phyloP scores from a whole-genome alignment of 495 filamentous ascomycete species.

The Aspergillus hancockii region DNA sequence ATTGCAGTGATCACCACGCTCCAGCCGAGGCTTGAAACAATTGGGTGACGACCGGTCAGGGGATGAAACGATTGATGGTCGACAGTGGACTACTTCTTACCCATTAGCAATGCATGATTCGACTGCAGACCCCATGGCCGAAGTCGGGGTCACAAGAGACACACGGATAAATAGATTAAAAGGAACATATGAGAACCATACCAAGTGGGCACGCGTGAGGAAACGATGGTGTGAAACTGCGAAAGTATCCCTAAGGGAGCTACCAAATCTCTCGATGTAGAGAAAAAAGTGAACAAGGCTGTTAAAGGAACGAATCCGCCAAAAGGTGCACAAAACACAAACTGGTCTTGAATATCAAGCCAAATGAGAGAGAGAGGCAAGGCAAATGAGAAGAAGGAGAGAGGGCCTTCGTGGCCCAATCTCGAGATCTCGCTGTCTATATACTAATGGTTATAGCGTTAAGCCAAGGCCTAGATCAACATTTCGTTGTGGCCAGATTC shows the following conservation, averaged over 20 bases:
- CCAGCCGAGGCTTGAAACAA: constrained; percentile 34
- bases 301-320: neutral
- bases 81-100: constrained; percentile 16
- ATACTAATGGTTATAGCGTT: neutral
- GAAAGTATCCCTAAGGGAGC: neutral
- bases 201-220: neutral
- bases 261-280: no score
- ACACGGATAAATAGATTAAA: neutral
- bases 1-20: constrained; percentile 7
- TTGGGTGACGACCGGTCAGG: constrained; percentile 12
- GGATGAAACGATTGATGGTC: constrained; percentile 35
- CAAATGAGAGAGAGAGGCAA: neutral
- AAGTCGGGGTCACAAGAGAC: neutral
- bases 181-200: neutral
- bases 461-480: neutral
- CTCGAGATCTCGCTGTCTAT: neutral
- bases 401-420: neutral
- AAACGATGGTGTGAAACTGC: neutral
- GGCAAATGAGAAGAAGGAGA: neutral
- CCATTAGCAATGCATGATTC: constrained; percentile 5
- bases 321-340: neutral
- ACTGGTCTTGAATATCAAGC: neutral
- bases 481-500: neutral
- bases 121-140: neutral
- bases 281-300: neutral